Evolutionary conservation across 2,329 filamentous ascomycete species (phyloP), one percentile per base, ranked within the genome.

Genomic region (Stachybotrys chlorohalonatus): DNA sequence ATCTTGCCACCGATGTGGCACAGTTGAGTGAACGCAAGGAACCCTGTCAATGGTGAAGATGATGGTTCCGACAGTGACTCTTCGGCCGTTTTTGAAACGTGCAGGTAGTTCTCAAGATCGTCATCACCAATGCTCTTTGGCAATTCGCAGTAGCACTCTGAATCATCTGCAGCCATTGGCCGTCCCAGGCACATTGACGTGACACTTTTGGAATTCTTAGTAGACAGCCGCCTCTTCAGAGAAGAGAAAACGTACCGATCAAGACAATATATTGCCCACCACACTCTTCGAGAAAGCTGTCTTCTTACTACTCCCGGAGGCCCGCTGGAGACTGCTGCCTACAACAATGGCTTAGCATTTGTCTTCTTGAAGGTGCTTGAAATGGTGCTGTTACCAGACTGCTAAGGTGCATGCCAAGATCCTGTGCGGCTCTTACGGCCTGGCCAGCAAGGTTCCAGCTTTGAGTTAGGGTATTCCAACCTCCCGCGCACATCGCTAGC

Each of bases 401-500:
- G 49, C 59, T 63, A 2, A 62, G 39, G 46, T 68, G 65, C 16
- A 68, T 48, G 0, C 65, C 65, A 47, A 67, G 59, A 53, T 68
- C 65, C 51, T 62, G 57, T 2, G 65, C 61, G 9, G 60, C 58
- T 30, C 64, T 51, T 4, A 68, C 65, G 1, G 65, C 65, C 48
- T 67, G 64, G 1, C 64, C 64, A 11, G 56, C 56, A 32, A 58
- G 53, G 11, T 52, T 60, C 66, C 64, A 67, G 53, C 65, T 66
- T 31, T 62, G 60, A 1, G 66, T 60, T 11, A 66, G 53, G 1
- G 63, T 67, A 45, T 67, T 67, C 66, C 66, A 68, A 5, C 66
- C 61, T 0, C 61, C 64, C 8, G 60, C 58, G 54, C 64, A 68
- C 61, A 67, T 66, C 2, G 64, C 57, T 2, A 68, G 53, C 7